These are phyloP conservation scores for Parasitella parasitica DNA, from an alignment of 371 early-diverging fungal species.

Conservation along the genomic window DNA sequence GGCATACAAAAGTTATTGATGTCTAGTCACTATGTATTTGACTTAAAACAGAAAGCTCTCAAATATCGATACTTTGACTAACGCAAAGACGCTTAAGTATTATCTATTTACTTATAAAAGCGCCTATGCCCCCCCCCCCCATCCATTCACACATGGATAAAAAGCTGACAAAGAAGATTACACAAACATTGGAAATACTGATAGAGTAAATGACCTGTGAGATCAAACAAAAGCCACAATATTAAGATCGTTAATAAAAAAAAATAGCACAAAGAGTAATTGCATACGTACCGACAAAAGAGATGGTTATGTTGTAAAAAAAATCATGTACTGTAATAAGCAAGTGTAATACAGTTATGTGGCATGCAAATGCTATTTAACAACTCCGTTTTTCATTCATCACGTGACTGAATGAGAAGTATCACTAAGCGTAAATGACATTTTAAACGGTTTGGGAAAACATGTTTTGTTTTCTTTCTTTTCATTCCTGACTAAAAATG, in stretches of 20 bases:
- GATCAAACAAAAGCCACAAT: too few relatives aligned
- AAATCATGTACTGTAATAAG: background rate
- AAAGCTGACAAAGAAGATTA: slow-evolving; percentile 1
- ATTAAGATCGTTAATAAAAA: too few relatives aligned
- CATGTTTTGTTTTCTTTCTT: background rate
- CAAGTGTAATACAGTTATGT: too few relatives aligned
- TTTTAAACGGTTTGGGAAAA: background rate
- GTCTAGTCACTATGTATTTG: too few relatives aligned
- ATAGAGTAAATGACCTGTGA: too few relatives aligned
- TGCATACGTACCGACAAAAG: background rate
- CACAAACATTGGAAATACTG: background rate
- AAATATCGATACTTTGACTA: too few relatives aligned
- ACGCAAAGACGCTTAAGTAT: too few relatives aligned
- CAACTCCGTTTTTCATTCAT: background rate
- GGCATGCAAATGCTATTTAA: background rate
- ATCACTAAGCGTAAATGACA: slow-evolving; percentile 5
- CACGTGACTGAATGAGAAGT: background rate
- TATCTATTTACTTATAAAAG: too few relatives aligned
- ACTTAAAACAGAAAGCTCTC: too few relatives aligned
- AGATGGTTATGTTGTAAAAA: too few relatives aligned
- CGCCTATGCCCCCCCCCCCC: background rate
- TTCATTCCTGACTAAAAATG: background rate
- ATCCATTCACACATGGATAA: background rate
- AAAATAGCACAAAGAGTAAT: too few relatives aligned
- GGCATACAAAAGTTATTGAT: too few relatives aligned